Evolutionary conservation across 148 eudicot species (phyloP).

Genomic region (Linanthus parryae): DNA sequence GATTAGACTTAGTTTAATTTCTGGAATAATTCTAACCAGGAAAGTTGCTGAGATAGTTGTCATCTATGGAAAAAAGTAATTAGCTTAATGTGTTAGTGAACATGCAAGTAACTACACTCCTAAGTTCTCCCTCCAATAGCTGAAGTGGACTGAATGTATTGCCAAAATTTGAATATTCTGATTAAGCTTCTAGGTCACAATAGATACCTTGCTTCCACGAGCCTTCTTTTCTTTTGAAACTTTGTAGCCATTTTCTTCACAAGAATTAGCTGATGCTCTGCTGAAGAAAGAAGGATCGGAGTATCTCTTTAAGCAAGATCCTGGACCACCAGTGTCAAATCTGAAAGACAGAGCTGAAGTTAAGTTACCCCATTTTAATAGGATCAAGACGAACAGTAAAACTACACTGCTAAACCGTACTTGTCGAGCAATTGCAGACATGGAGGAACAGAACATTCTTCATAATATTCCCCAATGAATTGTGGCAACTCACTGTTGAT

Average conservation of each 20-base stretch:
- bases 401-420: conserved; percentile 36
- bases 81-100: too few relatives aligned
- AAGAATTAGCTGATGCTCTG: conserved; percentile 39
- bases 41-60: too few relatives aligned
- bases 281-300: conserved; percentile 92
- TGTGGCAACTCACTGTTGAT: conserved; percentile 84
- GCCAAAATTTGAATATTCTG: too few relatives aligned
- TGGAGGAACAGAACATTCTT: conserved; percentile 97
- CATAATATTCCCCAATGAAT: conserved; percentile 94
- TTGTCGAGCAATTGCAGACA: conserved; percentile 92
- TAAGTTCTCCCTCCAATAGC: too few relatives aligned
- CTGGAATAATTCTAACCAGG: too few relatives aligned
- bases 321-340: conserved; percentile 98
- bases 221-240: conserved; percentile 71
- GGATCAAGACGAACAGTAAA: too few relatives aligned
- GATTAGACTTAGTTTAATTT: too few relatives aligned
- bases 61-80: too few relatives aligned
- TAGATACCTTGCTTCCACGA: conserved; percentile 90
- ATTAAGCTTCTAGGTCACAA: too few relatives aligned
- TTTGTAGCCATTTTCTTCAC: conserved; percentile 43
- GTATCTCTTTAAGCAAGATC: conserved; percentile 95
- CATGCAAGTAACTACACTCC: too few relatives aligned
- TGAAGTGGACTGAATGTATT: too few relatives aligned
- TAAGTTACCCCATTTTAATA: too few relatives aligned
- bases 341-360: conserved; percentile 25